Conservation (phyloP, 2,329 filamentous ascomycete species). For the Ascochyta pisi region DNA sequence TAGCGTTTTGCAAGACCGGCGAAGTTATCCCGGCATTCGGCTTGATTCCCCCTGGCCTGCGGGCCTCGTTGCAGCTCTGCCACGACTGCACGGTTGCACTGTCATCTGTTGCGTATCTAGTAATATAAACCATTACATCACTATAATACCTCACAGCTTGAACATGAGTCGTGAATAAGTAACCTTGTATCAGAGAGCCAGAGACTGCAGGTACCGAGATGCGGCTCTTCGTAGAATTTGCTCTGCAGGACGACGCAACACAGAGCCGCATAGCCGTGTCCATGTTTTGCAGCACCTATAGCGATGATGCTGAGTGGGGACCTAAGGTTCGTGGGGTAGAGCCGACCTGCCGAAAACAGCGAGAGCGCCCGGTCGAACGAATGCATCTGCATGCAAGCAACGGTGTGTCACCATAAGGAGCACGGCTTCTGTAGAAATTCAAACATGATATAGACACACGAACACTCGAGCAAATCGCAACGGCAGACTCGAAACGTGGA, state of each 20-base stretch:
- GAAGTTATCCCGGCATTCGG: slow-evolving; percentile 14
- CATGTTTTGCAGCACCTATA: slow-evolving; percentile 3
- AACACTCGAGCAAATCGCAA: slow-evolving; percentile 13
- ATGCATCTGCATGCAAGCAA: slow-evolving; percentile 1
- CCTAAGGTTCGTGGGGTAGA: slow-evolving; percentile 9
- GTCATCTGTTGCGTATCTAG: neutral
- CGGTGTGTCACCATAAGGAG: neutral
- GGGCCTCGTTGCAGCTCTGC: slow-evolving; percentile 10
- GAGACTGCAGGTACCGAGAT: neutral
- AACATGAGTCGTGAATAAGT: neutral
- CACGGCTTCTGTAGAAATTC: neutral
- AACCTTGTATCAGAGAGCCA: neutral
- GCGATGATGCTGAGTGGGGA: slow-evolving; percentile 2
- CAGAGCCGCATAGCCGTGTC: slow-evolving; percentile 16
- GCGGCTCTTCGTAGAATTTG: slow-evolving; percentile 2
- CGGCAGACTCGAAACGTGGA: slow-evolving; percentile 16
- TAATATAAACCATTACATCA: slow-evolving; percentile 14
- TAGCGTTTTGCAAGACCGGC: slow-evolving; percentile 21
- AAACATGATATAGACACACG: neutral
- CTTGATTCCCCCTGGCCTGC: slow-evolving; percentile 19
- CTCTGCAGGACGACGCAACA: slow-evolving; percentile 6
- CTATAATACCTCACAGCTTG: neutral
- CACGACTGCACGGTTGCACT: slow-evolving; percentile 10
- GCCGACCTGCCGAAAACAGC: slow-evolving; percentile 16
- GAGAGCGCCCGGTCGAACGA: neutral